Evolutionary conservation across 2,329 filamentous ascomycete species (phyloP).

Genomic region (Teratosphaeria epicoccoides): DNA sequence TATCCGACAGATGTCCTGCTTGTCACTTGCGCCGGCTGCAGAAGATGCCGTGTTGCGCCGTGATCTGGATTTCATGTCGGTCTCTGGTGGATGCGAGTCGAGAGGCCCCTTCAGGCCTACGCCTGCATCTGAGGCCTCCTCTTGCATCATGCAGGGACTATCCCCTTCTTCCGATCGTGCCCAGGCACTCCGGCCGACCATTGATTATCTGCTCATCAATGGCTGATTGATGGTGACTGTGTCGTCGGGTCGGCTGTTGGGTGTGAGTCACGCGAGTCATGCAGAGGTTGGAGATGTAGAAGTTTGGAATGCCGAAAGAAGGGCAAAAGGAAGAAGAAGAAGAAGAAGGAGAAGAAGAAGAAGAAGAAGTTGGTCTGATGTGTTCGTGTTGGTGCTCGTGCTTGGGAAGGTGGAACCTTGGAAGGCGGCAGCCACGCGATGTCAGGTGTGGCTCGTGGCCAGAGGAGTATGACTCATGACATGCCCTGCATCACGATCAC

Average conservation of each 20-base stretch:
- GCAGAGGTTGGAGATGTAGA: background rate
- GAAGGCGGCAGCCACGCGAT: background rate
- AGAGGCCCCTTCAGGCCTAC: background rate
- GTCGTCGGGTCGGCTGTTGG: background rate
- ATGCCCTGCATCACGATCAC: too few species aligned
- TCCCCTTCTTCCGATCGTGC: background rate
- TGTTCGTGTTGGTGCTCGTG: background rate
- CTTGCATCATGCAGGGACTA: background rate
- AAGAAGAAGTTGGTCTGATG: background rate
- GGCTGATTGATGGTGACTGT: background rate
- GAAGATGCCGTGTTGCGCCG: slow-evolving; percentile 10
- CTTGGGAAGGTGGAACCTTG: too few species aligned
- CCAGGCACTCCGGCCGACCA: background rate
- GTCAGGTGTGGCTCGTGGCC: background rate
- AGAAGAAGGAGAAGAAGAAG: background rate
- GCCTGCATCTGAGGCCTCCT: background rate
- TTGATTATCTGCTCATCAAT: background rate
- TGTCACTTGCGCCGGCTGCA: slow-evolving; percentile 5
- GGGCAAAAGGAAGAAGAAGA: background rate
- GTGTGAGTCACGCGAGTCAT: too few species aligned
- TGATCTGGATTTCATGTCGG: slow-evolving; percentile 1
- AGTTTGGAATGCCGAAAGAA: background rate
- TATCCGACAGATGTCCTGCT: slow-evolving; percentile 82
- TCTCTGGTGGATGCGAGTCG: slow-evolving; percentile 12
- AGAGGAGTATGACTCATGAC: too few species aligned